Evolutionary conservation across 2,329 filamentous ascomycete species (phyloP).

Genomic region (Diaporthe sp.): DNA sequence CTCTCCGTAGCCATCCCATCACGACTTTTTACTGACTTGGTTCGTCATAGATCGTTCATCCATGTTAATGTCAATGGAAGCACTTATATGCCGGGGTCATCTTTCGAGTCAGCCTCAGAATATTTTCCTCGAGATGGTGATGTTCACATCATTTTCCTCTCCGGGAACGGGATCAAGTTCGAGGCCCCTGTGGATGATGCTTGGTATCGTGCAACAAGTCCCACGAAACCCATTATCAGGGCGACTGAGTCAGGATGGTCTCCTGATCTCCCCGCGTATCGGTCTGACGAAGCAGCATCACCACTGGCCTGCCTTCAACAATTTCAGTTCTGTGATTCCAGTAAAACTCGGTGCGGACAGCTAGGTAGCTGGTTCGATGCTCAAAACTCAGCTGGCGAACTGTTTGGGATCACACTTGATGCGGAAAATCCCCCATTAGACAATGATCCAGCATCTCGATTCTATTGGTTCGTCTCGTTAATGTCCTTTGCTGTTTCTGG

Average conservation of each 20-base stretch:
- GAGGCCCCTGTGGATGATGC: neutral
- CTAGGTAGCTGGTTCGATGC: slow-evolving; percentile 8
- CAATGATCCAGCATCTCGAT: neutral
- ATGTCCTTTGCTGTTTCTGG: neutral
- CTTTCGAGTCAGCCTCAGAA: neutral
- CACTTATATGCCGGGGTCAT: neutral
- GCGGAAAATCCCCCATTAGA: neutral
- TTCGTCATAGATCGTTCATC: neutral
- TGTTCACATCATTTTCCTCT: slow-evolving; percentile 24
- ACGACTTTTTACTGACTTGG: neutral
- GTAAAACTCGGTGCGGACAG: neutral
- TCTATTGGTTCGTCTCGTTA: neutral
- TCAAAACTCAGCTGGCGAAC: neutral
- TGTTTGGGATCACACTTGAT: neutral
- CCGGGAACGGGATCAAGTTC: slow-evolving; percentile 19
- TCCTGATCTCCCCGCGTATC: neutral
- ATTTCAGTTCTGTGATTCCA: slow-evolving; percentile 35
- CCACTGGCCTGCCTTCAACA: slow-evolving; percentile 30
- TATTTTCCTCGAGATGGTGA: slow-evolving; percentile 1
- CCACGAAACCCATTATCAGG: neutral
- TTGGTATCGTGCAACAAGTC: slow-evolving; percentile 30
- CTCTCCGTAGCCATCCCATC: neutral
- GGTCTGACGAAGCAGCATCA: slow-evolving; percentile 32
- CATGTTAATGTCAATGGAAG: neutral
- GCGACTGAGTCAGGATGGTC: no score